phyloP scores from a whole-genome alignment of 2,329 filamentous ascomycete genomes.

The Ceratocystis colombiana region DNA sequence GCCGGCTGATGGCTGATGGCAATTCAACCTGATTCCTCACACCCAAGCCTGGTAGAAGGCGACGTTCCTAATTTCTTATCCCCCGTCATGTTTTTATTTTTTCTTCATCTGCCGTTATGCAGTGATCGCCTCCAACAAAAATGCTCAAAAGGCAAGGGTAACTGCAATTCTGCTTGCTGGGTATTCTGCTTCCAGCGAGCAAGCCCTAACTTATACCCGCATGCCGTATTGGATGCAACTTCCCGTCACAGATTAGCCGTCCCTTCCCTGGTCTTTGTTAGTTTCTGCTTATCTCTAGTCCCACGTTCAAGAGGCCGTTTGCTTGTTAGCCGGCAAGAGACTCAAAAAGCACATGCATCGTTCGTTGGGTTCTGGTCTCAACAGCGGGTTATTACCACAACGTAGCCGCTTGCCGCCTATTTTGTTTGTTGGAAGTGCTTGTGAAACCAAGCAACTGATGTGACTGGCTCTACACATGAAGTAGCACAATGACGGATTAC shows the following conservation, averaged over 20 bases:
- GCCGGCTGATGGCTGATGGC: no score
- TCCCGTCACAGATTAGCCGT: background rate
- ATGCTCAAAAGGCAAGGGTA: no score
- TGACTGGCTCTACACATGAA: background rate
- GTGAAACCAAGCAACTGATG: background rate
- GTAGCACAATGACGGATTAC: slow-evolving; percentile 1
- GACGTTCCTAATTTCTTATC: no score
- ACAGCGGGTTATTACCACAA: background rate
- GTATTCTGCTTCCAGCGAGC: no score
- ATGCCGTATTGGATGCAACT: background rate
- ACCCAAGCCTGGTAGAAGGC: no score
- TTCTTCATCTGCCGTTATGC: no score
- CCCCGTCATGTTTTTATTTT: no score
- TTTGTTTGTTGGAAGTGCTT: background rate
- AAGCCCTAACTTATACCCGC: background rate
- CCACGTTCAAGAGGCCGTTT: background rate
- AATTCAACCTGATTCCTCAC: no score
- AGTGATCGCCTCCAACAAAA: no score
- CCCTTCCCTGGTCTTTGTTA: background rate
- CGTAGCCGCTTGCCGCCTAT: background rate
- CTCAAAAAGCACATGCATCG: background rate
- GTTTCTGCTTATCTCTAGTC: background rate
- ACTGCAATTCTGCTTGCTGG: no score
- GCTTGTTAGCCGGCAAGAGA: background rate
- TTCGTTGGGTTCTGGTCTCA: background rate